phyloP scores from a whole-genome alignment of 306 rosid genomes.

The Hippophae gyantsensis region DNA sequence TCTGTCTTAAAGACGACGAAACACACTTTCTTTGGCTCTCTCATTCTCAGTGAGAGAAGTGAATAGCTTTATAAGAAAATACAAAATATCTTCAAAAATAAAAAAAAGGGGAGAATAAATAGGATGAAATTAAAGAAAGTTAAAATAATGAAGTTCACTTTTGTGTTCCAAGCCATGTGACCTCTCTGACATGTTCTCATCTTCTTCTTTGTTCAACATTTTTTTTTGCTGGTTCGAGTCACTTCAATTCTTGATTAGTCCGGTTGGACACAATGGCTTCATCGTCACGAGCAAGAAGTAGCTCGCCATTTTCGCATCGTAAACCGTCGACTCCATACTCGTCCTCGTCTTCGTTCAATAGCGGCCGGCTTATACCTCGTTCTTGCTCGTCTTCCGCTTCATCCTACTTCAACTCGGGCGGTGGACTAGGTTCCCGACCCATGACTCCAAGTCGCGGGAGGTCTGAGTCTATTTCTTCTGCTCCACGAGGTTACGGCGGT shows the following conservation, averaged over 20 bases:
- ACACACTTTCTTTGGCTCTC: conserved; percentile 22
- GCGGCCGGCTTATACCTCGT: conserved; percentile 70
- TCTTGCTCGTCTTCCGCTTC: conserved; percentile 69
- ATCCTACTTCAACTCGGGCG: conserved; percentile 58
- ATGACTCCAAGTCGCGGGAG: conserved; percentile 54
- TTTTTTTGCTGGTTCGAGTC: conserved; percentile 2
- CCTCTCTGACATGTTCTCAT: conserved; percentile 60
- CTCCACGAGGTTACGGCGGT: conserved; percentile 26
- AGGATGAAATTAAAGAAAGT: conserved; percentile 7
- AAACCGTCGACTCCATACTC: conserved; percentile 72
- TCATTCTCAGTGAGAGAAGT: neutral
- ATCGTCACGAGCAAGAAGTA: conserved; percentile 83
- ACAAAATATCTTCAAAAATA: neutral
- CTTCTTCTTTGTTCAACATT: neutral
- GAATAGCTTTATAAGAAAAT: conserved; percentile 15
- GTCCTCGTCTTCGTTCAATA: conserved; percentile 60
- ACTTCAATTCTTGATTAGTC: conserved; percentile 6
- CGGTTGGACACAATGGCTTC: conserved; percentile 79
- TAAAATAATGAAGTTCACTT: conserved; percentile 35
- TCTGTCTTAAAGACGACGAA: conserved; percentile 76
- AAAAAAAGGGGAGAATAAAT: conserved; percentile 5
- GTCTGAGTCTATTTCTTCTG: conserved; percentile 53
- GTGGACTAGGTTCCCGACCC: conserved; percentile 70
- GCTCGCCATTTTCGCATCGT: conserved; percentile 87
- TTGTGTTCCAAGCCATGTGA: conserved; percentile 67